Evolutionary conservation across 148 eudicot species (phyloP).

Genomic region (Dianthus caryophyllus): DNA sequence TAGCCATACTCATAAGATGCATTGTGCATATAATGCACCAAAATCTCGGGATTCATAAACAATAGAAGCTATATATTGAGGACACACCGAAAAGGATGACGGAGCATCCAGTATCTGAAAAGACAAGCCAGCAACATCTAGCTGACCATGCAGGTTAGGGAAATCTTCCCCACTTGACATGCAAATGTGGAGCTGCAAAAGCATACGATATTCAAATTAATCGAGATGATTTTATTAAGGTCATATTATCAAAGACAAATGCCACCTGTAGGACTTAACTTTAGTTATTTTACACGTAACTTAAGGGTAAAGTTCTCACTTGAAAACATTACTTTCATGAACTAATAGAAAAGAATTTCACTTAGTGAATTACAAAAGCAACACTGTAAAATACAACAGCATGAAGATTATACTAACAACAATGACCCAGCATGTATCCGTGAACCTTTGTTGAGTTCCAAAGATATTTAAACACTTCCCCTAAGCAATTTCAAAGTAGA

Average conservation of each 20-base stretch:
- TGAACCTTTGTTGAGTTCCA: constrained; percentile 2
- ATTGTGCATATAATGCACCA: background rate
- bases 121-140: constrained; percentile 79
- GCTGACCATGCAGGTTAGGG: constrained; percentile 96
- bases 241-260: background rate
- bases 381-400: background rate
- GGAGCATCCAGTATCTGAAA: constrained; percentile 92
- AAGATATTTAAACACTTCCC: background rate
- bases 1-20: constrained; percentile 1
- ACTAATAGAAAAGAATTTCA: background rate
- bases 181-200: constrained; percentile 82
- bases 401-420: background rate
- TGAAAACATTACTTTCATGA: too few species aligned
- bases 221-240: background rate
- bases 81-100: constrained; percentile 71
- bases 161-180: constrained; percentile 88
- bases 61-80: background rate
- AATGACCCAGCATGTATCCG: background rate
- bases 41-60: background rate
- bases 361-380: background rate
- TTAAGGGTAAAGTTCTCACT: too few species aligned
- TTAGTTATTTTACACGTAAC: background rate
- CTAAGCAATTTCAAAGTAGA: background rate
- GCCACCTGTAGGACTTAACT: background rate
- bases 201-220: background rate